A percentile compares a stretch with the other conserved stretches of the same genome.
phyloP scores from a whole-genome alignment of 2,329 filamentous ascomycete species.

The Pseudocercospora fijiensis region DNA sequence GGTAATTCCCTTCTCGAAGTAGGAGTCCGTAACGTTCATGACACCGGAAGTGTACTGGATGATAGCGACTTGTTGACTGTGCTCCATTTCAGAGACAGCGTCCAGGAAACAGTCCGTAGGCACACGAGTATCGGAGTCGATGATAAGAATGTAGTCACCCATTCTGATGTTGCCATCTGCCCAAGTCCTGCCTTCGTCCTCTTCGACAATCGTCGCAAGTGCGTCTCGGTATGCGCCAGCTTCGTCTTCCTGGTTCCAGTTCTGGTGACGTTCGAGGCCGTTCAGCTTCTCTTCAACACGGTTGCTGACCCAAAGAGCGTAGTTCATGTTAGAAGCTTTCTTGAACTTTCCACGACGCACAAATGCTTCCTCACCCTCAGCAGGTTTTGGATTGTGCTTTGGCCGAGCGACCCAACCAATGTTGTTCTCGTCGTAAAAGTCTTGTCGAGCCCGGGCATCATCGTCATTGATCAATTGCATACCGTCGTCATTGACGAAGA shows the following conservation, averaged over 20 bases:
- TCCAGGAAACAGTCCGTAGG: conserved; percentile 75
- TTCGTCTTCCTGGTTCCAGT: conserved; percentile 70
- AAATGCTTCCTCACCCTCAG: conserved; percentile 51
- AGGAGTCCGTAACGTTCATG: conserved; percentile 74
- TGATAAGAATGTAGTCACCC: conserved; percentile 77
- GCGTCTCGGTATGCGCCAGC: conserved; percentile 62
- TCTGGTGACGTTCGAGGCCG: conserved; percentile 55
- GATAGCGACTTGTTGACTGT: conserved; percentile 74
- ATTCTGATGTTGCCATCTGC: conserved; percentile 83
- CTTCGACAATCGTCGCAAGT: conserved; percentile 65
- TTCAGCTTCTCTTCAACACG: conserved; percentile 68
- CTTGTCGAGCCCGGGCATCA: conserved; percentile 46
- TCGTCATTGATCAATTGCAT: conserved; percentile 59
- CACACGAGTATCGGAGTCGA: conserved; percentile 77
- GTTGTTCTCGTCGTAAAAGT: conserved; percentile 52
- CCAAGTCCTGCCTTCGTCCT: conserved; percentile 67
- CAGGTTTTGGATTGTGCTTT: conserved; percentile 53
- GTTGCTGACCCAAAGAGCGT: conserved; percentile 61
- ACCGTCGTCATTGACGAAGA: conserved; percentile 68
- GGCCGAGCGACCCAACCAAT: conserved; percentile 53
- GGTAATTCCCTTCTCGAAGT: conserved; percentile 50
- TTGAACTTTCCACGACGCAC: conserved; percentile 65
- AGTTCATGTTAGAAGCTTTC: conserved; percentile 75
- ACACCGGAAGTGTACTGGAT: conserved; percentile 76
- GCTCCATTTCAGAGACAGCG: conserved; percentile 78